These are phyloP conservation scores for Apophysomyces elegans DNA, from an alignment of 371 early-diverging fungal genomes.

Conservation along the genomic window DNA sequence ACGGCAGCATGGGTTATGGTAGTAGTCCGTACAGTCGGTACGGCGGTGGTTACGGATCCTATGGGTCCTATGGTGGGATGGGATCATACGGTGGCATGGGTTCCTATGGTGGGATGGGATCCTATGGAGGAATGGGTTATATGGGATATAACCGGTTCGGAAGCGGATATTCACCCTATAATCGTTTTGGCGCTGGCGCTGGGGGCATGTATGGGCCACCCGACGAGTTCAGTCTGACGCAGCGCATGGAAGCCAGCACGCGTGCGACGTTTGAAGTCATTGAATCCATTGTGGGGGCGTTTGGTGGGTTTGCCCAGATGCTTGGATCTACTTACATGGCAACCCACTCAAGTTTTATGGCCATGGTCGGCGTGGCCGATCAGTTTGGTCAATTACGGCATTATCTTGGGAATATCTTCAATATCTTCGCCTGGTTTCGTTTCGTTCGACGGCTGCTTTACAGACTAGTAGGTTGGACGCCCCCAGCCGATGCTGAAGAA, in stretches of 20 bases:
- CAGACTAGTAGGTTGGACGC: slow-evolving; percentile 64
- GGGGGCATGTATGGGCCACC: slow-evolving; percentile 58
- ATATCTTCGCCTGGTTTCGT: slow-evolving; percentile 73
- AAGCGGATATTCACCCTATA: slow-evolving; percentile 49
- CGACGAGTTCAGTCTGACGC: slow-evolving; percentile 70
- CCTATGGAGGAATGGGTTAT: slow-evolving; percentile 26
- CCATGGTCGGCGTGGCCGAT: slow-evolving; percentile 96
- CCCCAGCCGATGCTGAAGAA: slow-evolving; percentile 61
- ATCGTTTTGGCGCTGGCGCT: slow-evolving; percentile 44
- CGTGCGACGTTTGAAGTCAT: slow-evolving; percentile 89
- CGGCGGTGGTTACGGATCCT: slow-evolving; percentile 41
- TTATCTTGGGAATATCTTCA: slow-evolving; percentile 82
- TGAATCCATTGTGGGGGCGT: slow-evolving; percentile 90
- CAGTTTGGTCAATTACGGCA: slow-evolving; percentile 87
- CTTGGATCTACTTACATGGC: slow-evolving; percentile 96
- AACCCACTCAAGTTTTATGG: slow-evolving; percentile 96
- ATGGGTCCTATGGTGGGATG: slow-evolving; percentile 31
- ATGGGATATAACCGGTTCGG: slow-evolving; percentile 33
- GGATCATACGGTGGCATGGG: slow-evolving; percentile 36
- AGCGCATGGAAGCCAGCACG: slow-evolving; percentile 84
- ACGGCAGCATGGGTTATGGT: slow-evolving; percentile 28
- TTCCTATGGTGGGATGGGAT: slow-evolving; percentile 35
- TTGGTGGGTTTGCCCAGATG: slow-evolving; percentile 97
- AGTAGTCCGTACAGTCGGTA: slow-evolving; percentile 40
- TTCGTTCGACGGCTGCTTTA: slow-evolving; percentile 65